Evolutionary conservation across 1,284 basidiomycete genomes (phyloP).

Genomic region (Sutorius eximius): DNA sequence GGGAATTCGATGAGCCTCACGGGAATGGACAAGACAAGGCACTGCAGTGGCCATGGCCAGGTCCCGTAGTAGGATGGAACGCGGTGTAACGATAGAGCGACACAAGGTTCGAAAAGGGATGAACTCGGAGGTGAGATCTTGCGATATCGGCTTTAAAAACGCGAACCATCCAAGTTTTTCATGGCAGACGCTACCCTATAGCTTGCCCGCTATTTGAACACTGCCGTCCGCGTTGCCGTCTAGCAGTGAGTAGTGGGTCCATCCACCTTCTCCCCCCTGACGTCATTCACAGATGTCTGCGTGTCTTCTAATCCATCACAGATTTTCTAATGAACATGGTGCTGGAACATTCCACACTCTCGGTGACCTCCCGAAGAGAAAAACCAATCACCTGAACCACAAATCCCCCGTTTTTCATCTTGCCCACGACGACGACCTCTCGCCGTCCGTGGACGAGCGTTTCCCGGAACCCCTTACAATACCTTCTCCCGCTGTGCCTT

Average conservation of each 20-base stretch:
- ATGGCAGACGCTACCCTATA: not conserved
- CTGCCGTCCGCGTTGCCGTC: not conserved
- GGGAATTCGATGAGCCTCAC: too few species aligned
- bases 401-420: conserved; percentile 30
- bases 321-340: conserved; percentile 47
- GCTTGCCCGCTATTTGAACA: too few species aligned
- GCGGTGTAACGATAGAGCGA: conserved; percentile 19
- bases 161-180: not conserved
- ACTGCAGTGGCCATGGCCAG: too few species aligned
- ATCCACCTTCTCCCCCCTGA: conserved; percentile 1
- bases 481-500: conserved; percentile 29
- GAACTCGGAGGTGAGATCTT: conserved; percentile 1
- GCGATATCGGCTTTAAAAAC: not conserved
- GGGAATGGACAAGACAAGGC: too few species aligned
- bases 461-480: not conserved
- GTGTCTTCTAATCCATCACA: conserved; percentile 28
- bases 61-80: not conserved
- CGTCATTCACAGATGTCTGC: conserved; percentile 20
- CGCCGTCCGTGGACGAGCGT: conserved; percentile 15
- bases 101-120: conserved; percentile 21
- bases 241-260: not conserved
- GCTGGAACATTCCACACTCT: conserved; percentile 55
- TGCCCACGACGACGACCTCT: conserved; percentile 18
- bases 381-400: conserved; percentile 24
- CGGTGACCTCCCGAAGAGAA: conserved; percentile 49